These are phyloP conservation scores for Phialemoniopsis sp. DNA, from an alignment of 2,329 filamentous ascomycete species.

Conservation along the genomic window DNA sequence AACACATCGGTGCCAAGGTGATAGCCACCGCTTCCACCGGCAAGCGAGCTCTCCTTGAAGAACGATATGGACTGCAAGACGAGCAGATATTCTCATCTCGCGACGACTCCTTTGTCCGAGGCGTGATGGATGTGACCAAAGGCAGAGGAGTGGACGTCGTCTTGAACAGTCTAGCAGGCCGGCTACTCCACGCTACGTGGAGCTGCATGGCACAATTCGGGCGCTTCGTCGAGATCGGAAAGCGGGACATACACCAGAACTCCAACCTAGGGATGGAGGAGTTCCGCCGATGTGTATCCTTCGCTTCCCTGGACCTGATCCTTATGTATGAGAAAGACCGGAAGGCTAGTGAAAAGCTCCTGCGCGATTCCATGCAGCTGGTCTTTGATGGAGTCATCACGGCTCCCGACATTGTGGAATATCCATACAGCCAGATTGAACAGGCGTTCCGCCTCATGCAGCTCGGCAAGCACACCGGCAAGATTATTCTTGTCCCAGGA, in stretches of 20 bases:
- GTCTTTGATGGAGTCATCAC: too few relatives aligned
- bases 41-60: slow-evolving; percentile 25
- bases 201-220: slow-evolving; percentile 29
- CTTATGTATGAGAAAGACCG: too few relatives aligned
- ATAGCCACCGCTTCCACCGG: slow-evolving; percentile 29
- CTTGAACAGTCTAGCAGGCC: slow-evolving; percentile 26
- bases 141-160: slow-evolving; percentile 29
- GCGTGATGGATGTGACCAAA: slow-evolving; percentile 13
- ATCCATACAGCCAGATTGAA: too few relatives aligned
- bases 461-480: slow-evolving; percentile 31
- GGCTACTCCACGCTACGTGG: slow-evolving; percentile 26
- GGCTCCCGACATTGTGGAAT: too few relatives aligned
- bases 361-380: too few relatives aligned
- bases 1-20: slow-evolving; percentile 29
- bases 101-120: slow-evolving; percentile 17
- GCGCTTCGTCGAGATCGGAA: slow-evolving; percentile 27
- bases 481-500: slow-evolving; percentile 31
- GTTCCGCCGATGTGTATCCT: slow-evolving; percentile 16
- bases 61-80: slow-evolving; percentile 21
- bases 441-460: slow-evolving; percentile 30
- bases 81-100: slow-evolving; percentile 28
- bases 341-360: too few relatives aligned
- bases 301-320: slow-evolving; percentile 3
- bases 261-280: slow-evolving; percentile 25
- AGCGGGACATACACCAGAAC: slow-evolving; percentile 21